These are phyloP conservation scores for Rubia tinctorum DNA, from an alignment of 305 asterid genomes.

Conservation along the genomic window DNA sequence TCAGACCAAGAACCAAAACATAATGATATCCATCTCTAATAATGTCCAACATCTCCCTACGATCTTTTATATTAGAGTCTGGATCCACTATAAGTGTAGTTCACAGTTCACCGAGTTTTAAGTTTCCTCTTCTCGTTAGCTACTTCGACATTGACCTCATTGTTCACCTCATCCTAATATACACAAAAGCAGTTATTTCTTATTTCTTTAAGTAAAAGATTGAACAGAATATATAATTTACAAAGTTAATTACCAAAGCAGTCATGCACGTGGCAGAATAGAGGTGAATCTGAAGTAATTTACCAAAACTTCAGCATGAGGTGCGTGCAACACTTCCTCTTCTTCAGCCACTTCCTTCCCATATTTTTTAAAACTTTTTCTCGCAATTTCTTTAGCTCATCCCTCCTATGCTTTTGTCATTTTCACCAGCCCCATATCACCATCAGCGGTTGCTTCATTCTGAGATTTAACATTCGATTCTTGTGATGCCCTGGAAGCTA, in stretches of 20 bases:
- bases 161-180: slow-evolving; percentile 70
- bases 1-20: slow-evolving; percentile 61
- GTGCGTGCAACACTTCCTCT: slow-evolving; percentile 50
- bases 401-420: slow-evolving; percentile 71
- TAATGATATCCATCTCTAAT: slow-evolving; percentile 57
- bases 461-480: slow-evolving; percentile 38
- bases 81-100: slow-evolving; percentile 82
- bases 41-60: slow-evolving; percentile 86
- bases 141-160: slow-evolving; percentile 77
- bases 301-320: slow-evolving; percentile 88
- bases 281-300: slow-evolving; percentile 11
- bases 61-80: slow-evolving; percentile 68
- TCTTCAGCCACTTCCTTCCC: slow-evolving; percentile 37
- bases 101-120: slow-evolving; percentile 87
- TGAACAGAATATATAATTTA: too few relatives aligned
- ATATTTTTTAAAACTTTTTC: slow-evolving; percentile 77
- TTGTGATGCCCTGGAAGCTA: slow-evolving; percentile 40
- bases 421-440: slow-evolving; percentile 34
- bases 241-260: not conserved
- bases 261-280: not conserved
- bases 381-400: slow-evolving; percentile 63
- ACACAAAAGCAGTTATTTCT: not conserved
- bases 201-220: not conserved
- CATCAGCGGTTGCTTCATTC: slow-evolving; percentile 31
- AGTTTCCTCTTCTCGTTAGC: slow-evolving; percentile 61